Base-by-base conservation (phyloP, 345 rosid genomes). In the Brassica cretica region DNA sequence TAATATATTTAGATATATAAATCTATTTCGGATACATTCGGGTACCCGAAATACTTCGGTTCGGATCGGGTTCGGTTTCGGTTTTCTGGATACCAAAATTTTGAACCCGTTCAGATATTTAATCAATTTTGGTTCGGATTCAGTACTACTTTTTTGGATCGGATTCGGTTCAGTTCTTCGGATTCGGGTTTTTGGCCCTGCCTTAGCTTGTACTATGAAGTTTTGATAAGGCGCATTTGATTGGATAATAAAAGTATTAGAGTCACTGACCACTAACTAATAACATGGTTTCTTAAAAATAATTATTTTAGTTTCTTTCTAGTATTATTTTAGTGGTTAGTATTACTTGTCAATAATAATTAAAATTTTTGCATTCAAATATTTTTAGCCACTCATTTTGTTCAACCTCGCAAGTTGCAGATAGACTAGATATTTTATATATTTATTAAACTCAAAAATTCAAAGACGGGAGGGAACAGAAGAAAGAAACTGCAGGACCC, bases 181-280 rank as follows among this genome's bases (percentile, higher is more conserved):
- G 21, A 19, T 19, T 19, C 21, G 21, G 21, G 21, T 19, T 19
- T 19, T 19, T 19, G 0, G 21, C 21, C 21, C 21, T 0, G 21
- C 21, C 21, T 19, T 19, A 19, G 21, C 24, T 27, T 51, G 18
- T 51, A 51, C 58, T 6, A 5, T 51, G n/a, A 51, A 51, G 21
- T 46, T 53, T 16, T 53, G 59, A 53, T 53, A 15, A 8, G 53
- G 15, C 15, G 19, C 14, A 41, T n/a, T 14, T n/a, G 19, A 51
- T 51, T 51, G 58, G 58, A 14, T n/a, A 15, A 51, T 51, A 51
- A 51, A 51, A 51, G 53, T 46, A 41, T 41, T 41, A 41, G 49
- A 41, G 49, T 41, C 49, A 41, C 49, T 46, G 53, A 58, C 66
- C 66, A 56, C 30, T 35, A 65, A n/a, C 55, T 53, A 53, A 32